phyloP scores from a whole-genome alignment of 345 rosid genomes.

The Geranium rotundifolium region DNA sequence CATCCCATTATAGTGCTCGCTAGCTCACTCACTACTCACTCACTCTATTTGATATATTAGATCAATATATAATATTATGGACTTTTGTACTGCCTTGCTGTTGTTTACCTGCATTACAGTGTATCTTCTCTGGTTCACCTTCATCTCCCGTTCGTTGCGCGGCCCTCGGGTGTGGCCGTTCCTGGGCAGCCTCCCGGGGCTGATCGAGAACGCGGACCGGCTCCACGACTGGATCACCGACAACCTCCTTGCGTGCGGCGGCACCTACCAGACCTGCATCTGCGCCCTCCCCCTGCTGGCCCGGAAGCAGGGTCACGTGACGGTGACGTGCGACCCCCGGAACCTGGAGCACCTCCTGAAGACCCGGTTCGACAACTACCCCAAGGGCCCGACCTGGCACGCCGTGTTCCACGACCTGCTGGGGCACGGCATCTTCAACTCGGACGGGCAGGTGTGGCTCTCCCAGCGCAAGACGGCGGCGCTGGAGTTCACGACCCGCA shows the following conservation, averaged over 20 bases:
- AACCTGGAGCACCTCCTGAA: constrained; percentile 30
- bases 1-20: constrained; percentile 3
- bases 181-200: constrained; percentile 85
- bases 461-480: constrained; percentile 34
- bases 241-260: constrained; percentile 83
- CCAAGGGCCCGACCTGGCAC: constrained; percentile 33
- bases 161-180: constrained; percentile 95
- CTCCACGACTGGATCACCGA: constrained; percentile 97
- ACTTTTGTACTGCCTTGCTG: constrained; percentile 45
- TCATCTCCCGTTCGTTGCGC: constrained; percentile 63
- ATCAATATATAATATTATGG: constrained; percentile 26
- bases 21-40: not conserved
- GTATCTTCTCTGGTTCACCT: constrained; percentile 76
- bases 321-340: constrained; percentile 75
- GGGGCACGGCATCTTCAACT: constrained; percentile 28
- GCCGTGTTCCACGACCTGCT: constrained; percentile 27
- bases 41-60: not conserved
- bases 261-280: constrained; percentile 96
- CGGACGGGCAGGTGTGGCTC: constrained; percentile 29
- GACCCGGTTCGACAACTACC: constrained; percentile 33
- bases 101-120: constrained; percentile 56
- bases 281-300: constrained; percentile 79
- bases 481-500: constrained; percentile 36
- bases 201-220: constrained; percentile 77
- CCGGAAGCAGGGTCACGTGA: constrained; percentile 79